Evolutionary conservation across 768 basidiomycete genomes (phyloP), one percentile per base, ranked within the genome.

Genomic region (Kwoniella shandongensis): DNA sequence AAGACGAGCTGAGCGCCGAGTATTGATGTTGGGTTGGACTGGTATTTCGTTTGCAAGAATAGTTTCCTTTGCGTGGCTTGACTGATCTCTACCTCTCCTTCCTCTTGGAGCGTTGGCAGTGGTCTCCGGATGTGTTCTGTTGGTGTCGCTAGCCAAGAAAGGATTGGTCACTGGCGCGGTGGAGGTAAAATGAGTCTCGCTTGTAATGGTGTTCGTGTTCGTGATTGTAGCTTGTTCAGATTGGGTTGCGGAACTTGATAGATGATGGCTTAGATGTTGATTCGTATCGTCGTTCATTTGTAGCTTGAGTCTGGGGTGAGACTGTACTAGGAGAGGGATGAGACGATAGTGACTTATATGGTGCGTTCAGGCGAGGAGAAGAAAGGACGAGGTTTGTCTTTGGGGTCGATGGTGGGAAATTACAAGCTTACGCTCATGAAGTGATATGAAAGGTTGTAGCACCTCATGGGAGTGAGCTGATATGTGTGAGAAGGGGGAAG

Each of bases 1-100:
- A 13, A 65, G 38, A 7, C 67, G 58, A 45, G 63, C 53, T 25
- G 67, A 65, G 11, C 63, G 67, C 36, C 63, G 57, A 32, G 63
- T 55, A 36, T 38, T 22, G 27, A 25, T 20, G 44, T 12, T 12
- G 30, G 35, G 39, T 25, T n/a, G 44, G 39, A 4, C n/a, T 25
- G 25, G 40, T 32, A 12, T 17, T 30, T 13, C 8, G n/a, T 39
- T 23, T 40, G 44, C 7, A 32, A 29, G 8, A 12, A 17, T 18
- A 8, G 51, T 15, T 18, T 42, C 41, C 6, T n/a, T 8, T 18
- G 41, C n/a, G 5, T n/a, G 22, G 6, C n/a, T 8, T 23, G 42
- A 35, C 46, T 51, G 57, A n/a, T 13, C 8, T 23, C 36, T 51
- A 23, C 50, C 38, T 36, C 20, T 54, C 44, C 51, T 51, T 18